These are phyloP conservation scores for Amphibolis antarctica DNA, from an alignment of 106 monocot species.

Conservation along the genomic window DNA sequence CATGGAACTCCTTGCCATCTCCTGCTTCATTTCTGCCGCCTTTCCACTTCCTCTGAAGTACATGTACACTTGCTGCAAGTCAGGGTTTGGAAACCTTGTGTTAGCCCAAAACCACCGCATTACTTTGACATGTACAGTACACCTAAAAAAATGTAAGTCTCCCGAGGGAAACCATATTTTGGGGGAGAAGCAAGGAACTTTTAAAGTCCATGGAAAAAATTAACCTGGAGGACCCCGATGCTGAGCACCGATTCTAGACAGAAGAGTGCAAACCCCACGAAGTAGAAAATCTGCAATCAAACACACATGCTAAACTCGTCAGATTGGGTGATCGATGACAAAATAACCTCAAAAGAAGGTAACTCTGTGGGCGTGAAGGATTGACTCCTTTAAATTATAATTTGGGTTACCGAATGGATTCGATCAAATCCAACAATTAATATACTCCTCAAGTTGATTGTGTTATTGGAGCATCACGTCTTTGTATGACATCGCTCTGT, in stretches of 20 bases:
- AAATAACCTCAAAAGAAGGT: too few species aligned
- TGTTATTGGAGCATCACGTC: too few species aligned
- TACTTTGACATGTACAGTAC: neutral
- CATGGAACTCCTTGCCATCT: conserved; percentile 55
- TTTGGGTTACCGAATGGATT: too few species aligned
- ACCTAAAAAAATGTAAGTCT: neutral
- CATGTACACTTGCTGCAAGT: conserved; percentile 23
- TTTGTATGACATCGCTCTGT: too few species aligned
- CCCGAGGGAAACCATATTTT: too few species aligned
- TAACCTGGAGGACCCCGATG: conserved; percentile 22
- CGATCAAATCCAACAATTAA: too few species aligned
- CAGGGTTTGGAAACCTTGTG: neutral
- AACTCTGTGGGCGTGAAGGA: too few species aligned
- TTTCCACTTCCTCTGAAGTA: conserved; percentile 56
- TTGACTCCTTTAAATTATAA: too few species aligned
- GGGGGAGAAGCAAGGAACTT: too few species aligned
- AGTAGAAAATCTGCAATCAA: conserved; percentile 18
- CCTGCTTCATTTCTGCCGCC: conserved; percentile 76
- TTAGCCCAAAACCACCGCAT: neutral
- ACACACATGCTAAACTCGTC: too few species aligned
- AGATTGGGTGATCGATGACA: too few species aligned
- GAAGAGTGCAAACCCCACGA: conserved; percentile 22
- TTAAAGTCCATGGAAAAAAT: neutral
- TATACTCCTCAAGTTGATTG: too few species aligned
- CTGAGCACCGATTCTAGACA: conserved; percentile 22